A percentile compares a stretch with the other conserved stretches of the same genome.
Evolutionary conservation across 345 rosid species (phyloP).

Genomic region (Rhizophora apiculata): DNA sequence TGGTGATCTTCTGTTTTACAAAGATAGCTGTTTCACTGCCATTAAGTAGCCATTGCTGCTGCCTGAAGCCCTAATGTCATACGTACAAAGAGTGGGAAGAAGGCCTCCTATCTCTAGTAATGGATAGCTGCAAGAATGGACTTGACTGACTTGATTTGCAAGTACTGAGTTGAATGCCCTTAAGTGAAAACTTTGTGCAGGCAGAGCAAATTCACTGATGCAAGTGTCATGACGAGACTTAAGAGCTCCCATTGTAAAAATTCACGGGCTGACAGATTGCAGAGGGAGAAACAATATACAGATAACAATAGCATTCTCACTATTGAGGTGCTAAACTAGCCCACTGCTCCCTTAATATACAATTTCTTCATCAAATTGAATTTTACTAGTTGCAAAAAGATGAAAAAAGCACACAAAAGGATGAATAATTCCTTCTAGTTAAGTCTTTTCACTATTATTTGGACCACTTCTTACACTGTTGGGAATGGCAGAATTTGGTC

Average conservation of each 20-base stretch:
- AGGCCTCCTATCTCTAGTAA: background rate
- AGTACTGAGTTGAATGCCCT: background rate
- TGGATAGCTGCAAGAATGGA: background rate
- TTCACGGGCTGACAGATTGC: too few relatives aligned
- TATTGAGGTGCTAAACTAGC: background rate
- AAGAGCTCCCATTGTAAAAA: too few relatives aligned
- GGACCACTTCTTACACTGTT: conserved; percentile 21
- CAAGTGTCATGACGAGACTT: background rate
- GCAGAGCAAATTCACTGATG: background rate
- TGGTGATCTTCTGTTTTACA: too few relatives aligned
- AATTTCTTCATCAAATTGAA: conserved; percentile 13
- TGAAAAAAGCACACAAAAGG: conserved; percentile 10
- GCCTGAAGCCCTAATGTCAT: background rate
- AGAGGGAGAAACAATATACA: too few relatives aligned
- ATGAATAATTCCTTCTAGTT: conserved; percentile 2
- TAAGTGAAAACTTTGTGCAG: background rate
- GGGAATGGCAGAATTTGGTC: conserved; percentile 32
- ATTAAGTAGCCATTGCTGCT: background rate
- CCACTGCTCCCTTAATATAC: conserved; percentile 8
- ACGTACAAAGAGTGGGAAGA: background rate
- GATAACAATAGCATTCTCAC: background rate
- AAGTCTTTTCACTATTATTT: conserved; percentile 21
- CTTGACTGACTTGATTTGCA: background rate
- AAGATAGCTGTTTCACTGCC: too few relatives aligned
- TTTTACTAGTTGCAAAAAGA: conserved; percentile 7